A percentile compares a stretch with the other conserved stretches of the same genome.
These are phyloP conservation scores for Nannochloris sp. DNA, from an alignment of 139 green algal genomes.

Conservation along the genomic window DNA sequence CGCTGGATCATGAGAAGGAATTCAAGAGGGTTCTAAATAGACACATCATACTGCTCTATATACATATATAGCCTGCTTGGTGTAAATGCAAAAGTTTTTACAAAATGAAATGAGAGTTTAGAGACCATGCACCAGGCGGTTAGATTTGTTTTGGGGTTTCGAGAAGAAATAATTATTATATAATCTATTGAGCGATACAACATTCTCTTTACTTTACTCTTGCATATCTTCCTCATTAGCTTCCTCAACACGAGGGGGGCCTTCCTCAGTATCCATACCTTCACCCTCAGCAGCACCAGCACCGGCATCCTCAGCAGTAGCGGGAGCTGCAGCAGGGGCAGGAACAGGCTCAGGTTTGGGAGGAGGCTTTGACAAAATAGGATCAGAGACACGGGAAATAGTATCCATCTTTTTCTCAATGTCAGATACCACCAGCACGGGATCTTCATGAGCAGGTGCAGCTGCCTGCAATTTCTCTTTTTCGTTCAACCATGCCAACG, in stretches of 20 bases:
- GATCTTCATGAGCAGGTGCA: slow-evolving; percentile 47
- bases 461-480: slow-evolving; percentile 56
- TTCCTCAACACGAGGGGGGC: neutral
- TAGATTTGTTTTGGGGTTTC: no score
- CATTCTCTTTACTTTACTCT: neutral
- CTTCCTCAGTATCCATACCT: neutral
- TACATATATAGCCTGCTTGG: no score
- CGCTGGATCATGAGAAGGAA: slow-evolving; percentile 32
- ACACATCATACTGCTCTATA: no score
- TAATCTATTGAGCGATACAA: neutral
- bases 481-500: slow-evolving; percentile 78
- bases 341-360: slow-evolving; percentile 24
- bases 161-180: neutral
- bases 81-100: no score
- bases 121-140: no score
- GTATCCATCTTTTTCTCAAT: slow-evolving; percentile 85
- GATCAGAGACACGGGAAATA: slow-evolving; percentile 63
- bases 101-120: no score
- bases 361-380: slow-evolving; percentile 82
- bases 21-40: neutral
- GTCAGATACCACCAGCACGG: slow-evolving; percentile 72
- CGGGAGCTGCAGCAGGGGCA: neutral
- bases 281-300: neutral
- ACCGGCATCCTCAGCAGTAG: neutral
- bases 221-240: slow-evolving; percentile 26